A percentile compares a stretch with the other conserved stretches of the same genome.
phyloP scores from a whole-genome alignment of 768 basidiomycete genomes.

The Boletus reticulatus region DNA sequence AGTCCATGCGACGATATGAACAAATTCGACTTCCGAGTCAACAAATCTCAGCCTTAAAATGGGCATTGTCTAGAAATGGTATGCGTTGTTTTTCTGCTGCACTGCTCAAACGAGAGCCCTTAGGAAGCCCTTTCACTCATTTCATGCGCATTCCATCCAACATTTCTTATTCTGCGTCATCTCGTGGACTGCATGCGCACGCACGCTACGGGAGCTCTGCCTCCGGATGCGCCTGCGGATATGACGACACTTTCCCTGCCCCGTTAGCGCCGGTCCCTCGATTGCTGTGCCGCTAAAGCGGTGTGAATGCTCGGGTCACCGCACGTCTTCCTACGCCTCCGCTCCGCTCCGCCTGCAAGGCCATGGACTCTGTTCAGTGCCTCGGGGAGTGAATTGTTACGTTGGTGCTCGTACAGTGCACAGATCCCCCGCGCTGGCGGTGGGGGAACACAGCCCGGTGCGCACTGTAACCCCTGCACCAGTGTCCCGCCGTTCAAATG shows the following conservation, averaged over 20 bases:
- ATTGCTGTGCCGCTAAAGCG: conserved; percentile 25
- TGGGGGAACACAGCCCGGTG: conserved; percentile 23
- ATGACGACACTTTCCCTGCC: background rate
- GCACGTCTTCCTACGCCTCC: conserved; percentile 20
- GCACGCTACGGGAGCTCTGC: conserved; percentile 3
- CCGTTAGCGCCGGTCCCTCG: background rate
- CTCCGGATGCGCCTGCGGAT: background rate
- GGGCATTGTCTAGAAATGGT: conserved; percentile 18
- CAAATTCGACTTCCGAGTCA: conserved; percentile 1
- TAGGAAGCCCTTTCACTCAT: background rate
- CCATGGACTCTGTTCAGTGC: background rate
- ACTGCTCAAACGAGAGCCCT: background rate
- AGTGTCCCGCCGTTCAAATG: background rate
- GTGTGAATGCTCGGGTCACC: conserved; percentile 17
- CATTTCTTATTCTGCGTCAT: background rate
- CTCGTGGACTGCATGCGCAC: background rate
- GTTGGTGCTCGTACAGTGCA: background rate
- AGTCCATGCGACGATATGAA: conserved; percentile 5
- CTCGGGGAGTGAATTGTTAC: background rate
- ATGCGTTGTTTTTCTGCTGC: conserved; percentile 20
- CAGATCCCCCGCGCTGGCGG: conserved; percentile 11
- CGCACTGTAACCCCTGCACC: conserved; percentile 1
- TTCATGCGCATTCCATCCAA: background rate
- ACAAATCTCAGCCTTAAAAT: conserved; percentile 4
- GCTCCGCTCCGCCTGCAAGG: background rate